Evolutionary conservation across 192 early-diverging fungal species (phyloP).

Genomic region (Dimargaris cristalligena): DNA sequence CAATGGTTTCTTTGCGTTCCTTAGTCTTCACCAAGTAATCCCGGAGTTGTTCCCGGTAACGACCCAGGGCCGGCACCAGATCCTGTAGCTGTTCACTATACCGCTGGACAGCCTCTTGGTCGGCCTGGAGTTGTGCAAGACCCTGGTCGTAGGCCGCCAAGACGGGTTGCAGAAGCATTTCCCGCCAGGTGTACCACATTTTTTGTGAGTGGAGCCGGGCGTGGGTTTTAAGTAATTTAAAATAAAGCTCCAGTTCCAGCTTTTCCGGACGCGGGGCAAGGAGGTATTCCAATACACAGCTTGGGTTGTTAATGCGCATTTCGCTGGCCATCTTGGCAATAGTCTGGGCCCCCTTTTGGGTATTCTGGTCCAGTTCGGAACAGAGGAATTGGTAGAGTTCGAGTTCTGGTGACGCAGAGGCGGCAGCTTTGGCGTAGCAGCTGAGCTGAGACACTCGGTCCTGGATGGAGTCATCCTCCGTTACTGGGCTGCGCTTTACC

Average conservation of each 20-base stretch:
- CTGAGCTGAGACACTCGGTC: no score
- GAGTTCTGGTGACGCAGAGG: background rate
- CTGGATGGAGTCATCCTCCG: background rate
- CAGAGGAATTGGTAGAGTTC: conserved; percentile 10
- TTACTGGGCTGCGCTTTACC: background rate
- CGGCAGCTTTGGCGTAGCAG: background rate
- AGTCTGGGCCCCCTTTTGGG: background rate
- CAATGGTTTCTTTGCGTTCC: background rate
- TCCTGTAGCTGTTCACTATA: background rate
- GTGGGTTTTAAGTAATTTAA: conserved; percentile 2
- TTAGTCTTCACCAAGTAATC: background rate
- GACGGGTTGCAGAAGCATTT: background rate
- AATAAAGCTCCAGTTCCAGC: background rate
- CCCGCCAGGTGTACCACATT: conserved; percentile 6
- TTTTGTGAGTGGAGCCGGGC: conserved; percentile 1
- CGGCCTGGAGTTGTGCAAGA: background rate
- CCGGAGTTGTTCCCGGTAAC: background rate
- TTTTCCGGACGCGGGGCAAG: background rate
- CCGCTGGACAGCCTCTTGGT: background rate
- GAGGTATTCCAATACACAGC: background rate
- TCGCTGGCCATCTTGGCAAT: background rate
- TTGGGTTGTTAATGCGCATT: background rate
- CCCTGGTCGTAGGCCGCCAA: background rate
- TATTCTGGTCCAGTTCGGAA: background rate
- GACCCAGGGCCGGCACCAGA: background rate